Conservation (phyloP, 257 asterid genomes). For the Penstemon eatonii region DNA sequence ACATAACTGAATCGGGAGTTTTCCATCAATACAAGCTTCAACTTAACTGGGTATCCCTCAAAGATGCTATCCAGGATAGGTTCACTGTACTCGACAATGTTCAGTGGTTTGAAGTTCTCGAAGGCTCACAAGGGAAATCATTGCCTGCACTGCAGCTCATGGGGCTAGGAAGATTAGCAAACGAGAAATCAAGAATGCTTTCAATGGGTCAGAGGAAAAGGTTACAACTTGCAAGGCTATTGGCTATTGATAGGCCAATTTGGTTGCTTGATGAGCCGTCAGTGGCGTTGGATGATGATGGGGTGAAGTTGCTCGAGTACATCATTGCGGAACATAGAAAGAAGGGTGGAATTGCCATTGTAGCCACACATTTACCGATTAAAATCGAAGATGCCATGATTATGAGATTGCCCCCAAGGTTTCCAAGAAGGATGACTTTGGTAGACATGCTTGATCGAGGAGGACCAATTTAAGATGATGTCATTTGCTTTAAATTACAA, state of each 20-base stretch:
- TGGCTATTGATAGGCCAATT: slow-evolving; percentile 83
- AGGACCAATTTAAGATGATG: slow-evolving; percentile 9
- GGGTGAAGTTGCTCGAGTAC: slow-evolving; percentile 63
- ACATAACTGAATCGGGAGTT: slow-evolving; percentile 41
- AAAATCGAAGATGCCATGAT: slow-evolving; percentile 57
- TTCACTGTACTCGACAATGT: slow-evolving; percentile 79
- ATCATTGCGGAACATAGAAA: slow-evolving; percentile 71
- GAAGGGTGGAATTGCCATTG: slow-evolving; percentile 74
- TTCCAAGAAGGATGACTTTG: slow-evolving; percentile 43
- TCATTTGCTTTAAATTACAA: too few relatives aligned
- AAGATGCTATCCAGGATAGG: slow-evolving; percentile 66
- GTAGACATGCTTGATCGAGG: slow-evolving; percentile 63
- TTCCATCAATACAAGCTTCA: slow-evolving; percentile 86
- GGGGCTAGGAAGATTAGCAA: slow-evolving; percentile 79
- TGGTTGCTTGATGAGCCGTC: slow-evolving; percentile 96
- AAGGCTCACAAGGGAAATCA: slow-evolving; percentile 77
- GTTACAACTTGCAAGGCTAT: slow-evolving; percentile 73
- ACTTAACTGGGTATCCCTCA: slow-evolving; percentile 78
- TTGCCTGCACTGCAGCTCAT: slow-evolving; percentile 69
- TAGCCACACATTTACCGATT: slow-evolving; percentile 62
- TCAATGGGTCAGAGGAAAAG: slow-evolving; percentile 87
- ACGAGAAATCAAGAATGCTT: slow-evolving; percentile 76
- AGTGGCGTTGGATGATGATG: slow-evolving; percentile 79
- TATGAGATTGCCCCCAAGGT: slow-evolving; percentile 43
- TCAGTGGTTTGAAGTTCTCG: slow-evolving; percentile 81